Conservation (phyloP, 805 yeast genomes). For the Pichia heedii region DNA sequence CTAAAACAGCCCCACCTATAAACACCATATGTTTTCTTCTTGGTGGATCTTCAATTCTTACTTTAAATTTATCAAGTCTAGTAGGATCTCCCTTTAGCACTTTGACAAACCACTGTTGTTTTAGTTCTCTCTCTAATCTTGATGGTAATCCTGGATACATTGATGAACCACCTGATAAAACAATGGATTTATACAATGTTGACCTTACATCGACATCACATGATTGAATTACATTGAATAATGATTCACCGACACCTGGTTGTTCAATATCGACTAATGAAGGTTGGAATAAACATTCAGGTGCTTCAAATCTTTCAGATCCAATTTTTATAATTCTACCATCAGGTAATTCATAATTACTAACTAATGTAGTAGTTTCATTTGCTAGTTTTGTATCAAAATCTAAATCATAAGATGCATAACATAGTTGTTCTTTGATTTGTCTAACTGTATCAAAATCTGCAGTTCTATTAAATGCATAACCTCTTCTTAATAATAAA, state of each 20-base stretch:
- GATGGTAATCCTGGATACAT: constrained; percentile 99
- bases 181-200: constrained; percentile 83
- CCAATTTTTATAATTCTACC: constrained; percentile 93
- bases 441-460: constrained; percentile 98
- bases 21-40: constrained; percentile 98
- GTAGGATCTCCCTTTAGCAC: constrained; percentile 83
- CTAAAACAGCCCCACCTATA: constrained; percentile 96
- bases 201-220: constrained; percentile 93
- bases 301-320: constrained; percentile 92
- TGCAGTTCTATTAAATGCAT: constrained; percentile 96
- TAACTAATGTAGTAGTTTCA: constrained; percentile 93
- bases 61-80: constrained; percentile 85
- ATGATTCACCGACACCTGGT: constrained; percentile 90
- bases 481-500: constrained; percentile 86
- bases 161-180: constrained; percentile 93
- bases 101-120: constrained; percentile 89
- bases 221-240: constrained; percentile 86
- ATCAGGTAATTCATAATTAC: constrained; percentile 89
- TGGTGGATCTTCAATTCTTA: constrained; percentile 96
- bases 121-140: constrained; percentile 88
- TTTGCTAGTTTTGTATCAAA: constrained; percentile 79
- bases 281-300: constrained; percentile 96
- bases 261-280: constrained; percentile 91
- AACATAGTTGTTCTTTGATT: constrained; percentile 92
- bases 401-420: constrained; percentile 89